These are phyloP conservation scores for Helminthosporium solani DNA, from an alignment of 2,329 filamentous ascomycete genomes.

Conservation along the genomic window DNA sequence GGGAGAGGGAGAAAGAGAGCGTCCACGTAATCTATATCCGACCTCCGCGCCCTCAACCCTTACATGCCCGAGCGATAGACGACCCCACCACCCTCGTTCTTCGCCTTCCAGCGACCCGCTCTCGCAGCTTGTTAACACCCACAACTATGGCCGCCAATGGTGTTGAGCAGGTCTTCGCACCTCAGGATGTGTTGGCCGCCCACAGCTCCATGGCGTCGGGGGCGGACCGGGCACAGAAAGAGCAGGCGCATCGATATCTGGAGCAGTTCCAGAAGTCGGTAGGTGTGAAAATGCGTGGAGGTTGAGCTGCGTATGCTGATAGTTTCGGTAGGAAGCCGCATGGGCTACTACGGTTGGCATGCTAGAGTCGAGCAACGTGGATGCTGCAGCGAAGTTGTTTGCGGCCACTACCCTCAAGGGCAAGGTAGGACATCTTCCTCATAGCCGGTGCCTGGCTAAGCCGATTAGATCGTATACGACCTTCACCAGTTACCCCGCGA, in stretches of 20 bases:
- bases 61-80: conserved; percentile 28
- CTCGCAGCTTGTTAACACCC: conserved; percentile 13
- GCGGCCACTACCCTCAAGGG: conserved; percentile 96
- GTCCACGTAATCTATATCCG: too few relatives aligned
- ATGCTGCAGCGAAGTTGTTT: conserved; percentile 87
- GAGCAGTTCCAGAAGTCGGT: conserved; percentile 98
- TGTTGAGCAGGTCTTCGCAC: conserved; percentile 71
- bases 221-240: conserved; percentile 78
- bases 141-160: conserved; percentile 66
- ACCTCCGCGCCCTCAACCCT: conserved; percentile 5
- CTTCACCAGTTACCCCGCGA: conserved; percentile 80
- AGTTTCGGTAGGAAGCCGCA: conserved; percentile 68
- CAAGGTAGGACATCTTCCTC: conserved; percentile 65
- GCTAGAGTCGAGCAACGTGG: conserved; percentile 72
- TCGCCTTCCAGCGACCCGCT: conserved; percentile 26
- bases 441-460: conserved; percentile 17
- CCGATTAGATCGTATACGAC: conserved; percentile 86
- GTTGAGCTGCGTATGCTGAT: conserved; percentile 26
- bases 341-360: conserved; percentile 88
- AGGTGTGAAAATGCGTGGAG: conserved; percentile 44
- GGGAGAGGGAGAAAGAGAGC: too few relatives aligned
- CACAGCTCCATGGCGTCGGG: conserved; percentile 88
- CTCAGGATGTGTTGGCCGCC: conserved; percentile 72
- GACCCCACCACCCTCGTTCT: conserved; percentile 28
- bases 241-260: conserved; percentile 85